Conservation (phyloP, 2,329 filamentous ascomycete species). For the Phyllosticta citriasiana region DNA sequence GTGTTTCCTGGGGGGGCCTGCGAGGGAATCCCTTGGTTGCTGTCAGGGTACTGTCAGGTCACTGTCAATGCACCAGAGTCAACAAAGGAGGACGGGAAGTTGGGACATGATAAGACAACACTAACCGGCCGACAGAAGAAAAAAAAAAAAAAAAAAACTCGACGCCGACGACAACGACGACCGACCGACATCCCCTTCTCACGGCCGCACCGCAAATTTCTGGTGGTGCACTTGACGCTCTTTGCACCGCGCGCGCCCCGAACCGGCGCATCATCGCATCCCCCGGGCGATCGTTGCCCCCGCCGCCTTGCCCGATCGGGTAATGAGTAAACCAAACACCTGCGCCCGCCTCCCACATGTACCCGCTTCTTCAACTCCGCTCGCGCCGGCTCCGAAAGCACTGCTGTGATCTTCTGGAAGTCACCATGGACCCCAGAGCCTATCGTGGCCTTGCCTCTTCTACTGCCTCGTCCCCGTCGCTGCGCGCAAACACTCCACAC, state of each 20-base stretch:
- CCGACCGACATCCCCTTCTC: background rate
- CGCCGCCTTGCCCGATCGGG: slow-evolving; percentile 3
- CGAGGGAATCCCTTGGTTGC: background rate
- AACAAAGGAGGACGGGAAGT: background rate
- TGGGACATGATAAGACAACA: background rate
- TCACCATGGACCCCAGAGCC: slow-evolving; percentile 21
- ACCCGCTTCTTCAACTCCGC: slow-evolving; percentile 5
- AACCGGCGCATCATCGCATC: background rate
- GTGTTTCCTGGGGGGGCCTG: background rate
- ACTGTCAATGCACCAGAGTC: background rate
- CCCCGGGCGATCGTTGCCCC: slow-evolving; percentile 7
- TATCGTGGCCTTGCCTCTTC: slow-evolving; percentile 22
- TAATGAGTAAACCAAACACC: slow-evolving; percentile 7
- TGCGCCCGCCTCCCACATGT: slow-evolving; percentile 2
- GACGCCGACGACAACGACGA: too few species aligned
- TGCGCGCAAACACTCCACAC: slow-evolving; percentile 31
- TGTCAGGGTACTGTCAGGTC: background rate
- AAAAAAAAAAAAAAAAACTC: background rate
- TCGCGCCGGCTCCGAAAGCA: slow-evolving; percentile 5
- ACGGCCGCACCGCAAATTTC: background rate
- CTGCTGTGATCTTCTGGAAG: slow-evolving; percentile 18
- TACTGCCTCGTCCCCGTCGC: slow-evolving; percentile 33
- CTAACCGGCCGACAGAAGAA: background rate
- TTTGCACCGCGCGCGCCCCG: background rate
- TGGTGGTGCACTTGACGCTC: background rate